phyloP scores from a whole-genome alignment of 2,329 filamentous ascomycete genomes.

The Pestalotiopsis sp. region DNA sequence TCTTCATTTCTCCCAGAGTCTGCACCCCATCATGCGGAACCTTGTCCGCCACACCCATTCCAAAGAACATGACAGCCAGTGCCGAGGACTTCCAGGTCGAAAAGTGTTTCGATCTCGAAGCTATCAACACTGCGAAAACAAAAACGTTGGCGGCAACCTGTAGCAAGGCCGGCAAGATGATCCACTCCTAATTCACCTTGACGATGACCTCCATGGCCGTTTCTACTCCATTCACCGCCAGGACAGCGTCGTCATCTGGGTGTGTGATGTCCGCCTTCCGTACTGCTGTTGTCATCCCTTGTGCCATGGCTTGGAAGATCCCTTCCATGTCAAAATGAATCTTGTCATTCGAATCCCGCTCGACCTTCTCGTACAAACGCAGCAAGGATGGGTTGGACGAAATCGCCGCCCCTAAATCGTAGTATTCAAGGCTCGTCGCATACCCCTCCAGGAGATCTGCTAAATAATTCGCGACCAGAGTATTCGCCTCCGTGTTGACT shows the following conservation, averaged over 20 bases:
- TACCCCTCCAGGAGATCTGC: not conserved
- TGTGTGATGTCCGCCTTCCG: not conserved
- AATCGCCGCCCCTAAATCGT: not conserved
- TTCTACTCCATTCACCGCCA: not conserved
- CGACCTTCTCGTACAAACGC: not conserved
- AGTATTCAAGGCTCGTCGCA: not conserved
- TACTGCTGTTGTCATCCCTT: not conserved
- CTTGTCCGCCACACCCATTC: not conserved
- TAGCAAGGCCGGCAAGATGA: not conserved
- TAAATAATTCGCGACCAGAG: not conserved
- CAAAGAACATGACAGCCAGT: not conserved
- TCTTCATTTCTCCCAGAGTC: not conserved
- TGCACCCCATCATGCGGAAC: conserved; percentile 8
- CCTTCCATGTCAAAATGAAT: not conserved
- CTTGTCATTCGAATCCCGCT: not conserved
- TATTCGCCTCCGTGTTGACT: not conserved
- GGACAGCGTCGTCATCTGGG: not conserved
- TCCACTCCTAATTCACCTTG: not conserved
- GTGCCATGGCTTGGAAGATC: not conserved
- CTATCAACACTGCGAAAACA: not conserved
- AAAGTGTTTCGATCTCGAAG: not conserved
- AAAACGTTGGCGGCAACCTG: not conserved
- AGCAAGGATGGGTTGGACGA: not conserved
- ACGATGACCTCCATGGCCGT: not conserved
- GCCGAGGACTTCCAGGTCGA: not conserved